Percentiles rank a stretch among this genome's conserved stretches.
Evolutionary conservation across 106 monocot genomes (phyloP).

Genomic region (Acanthochlamys bracteata): DNA sequence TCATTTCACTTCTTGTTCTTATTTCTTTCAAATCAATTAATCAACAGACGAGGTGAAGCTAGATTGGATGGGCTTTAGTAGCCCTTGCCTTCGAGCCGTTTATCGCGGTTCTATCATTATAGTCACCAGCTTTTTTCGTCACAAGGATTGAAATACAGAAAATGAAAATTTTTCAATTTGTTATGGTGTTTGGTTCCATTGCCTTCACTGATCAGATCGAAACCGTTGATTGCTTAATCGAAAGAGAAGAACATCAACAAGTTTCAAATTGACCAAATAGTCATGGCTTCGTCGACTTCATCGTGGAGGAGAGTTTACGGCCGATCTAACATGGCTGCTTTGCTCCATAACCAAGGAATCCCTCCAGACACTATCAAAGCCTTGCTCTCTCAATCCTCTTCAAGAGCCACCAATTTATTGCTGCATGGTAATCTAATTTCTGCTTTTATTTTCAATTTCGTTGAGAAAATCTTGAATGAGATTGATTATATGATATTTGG

Average conservation of each 20-base stretch:
- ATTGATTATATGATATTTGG: neutral
- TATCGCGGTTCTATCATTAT: neutral
- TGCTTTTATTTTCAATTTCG: neutral
- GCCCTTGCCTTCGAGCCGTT: slow-evolving; percentile 1
- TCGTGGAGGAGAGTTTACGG: slow-evolving; percentile 1
- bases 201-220: neutral
- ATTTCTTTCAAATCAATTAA: neutral
- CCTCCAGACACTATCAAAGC: neutral
- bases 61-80: slow-evolving; percentile 4
- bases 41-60: neutral
- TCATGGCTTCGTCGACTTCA: neutral
- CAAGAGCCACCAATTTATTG: neutral
- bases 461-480: neutral
- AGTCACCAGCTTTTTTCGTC: neutral
- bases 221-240: neutral
- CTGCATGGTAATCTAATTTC: neutral
- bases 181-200: neutral
- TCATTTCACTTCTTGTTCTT: neutral
- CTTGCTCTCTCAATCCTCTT: neutral
- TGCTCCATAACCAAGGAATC: slow-evolving; percentile 5
- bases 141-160: neutral
- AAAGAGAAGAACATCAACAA: neutral
- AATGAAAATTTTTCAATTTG: neutral
- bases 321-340: neutral
- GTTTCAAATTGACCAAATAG: neutral